Base-by-base conservation (phyloP, 164 flowering plant species). In the Sedum album region DNA sequence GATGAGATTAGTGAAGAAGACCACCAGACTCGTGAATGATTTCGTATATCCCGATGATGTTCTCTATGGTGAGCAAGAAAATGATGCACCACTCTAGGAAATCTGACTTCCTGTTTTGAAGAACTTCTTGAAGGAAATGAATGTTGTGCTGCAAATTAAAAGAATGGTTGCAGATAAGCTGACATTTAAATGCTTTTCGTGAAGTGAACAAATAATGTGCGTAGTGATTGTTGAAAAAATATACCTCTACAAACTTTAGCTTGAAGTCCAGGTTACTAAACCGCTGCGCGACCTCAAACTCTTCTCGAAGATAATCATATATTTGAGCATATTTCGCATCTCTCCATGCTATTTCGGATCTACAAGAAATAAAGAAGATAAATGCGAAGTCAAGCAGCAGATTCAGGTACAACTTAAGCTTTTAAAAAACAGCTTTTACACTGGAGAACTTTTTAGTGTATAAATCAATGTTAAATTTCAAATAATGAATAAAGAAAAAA, bases 271-370 rank as follows among this genome's bases (percentile, higher is more conserved):
- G 81, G 74, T 85, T 87, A 31, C 93, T 96, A 78, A 91, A 91
- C 23, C 97, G 87, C 46, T 89, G 97, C 1, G 92, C 75, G 39
- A 91, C 85, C 74, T 91, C 97, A 74, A 84, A 91, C 73, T 91
- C 97, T 74, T 91, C 97, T 18, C 97, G 78, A n/a, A 92, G 88
- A 77, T 88, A 92, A 68, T 92, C 97, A 68, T 77, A 77, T 76
- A 92, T 88, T 75, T 86, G 88, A 38, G 96, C 91, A 75, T 90
- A 92, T 73, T 86, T 92, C 61, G 96, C 96, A 68, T 88, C 86
- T 70, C 90, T 84, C 96, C 97, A 92, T 75, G 97, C 97, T 79
- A 91, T 89, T 76, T 91, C 96, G 46, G 97, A 92, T 81, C 96
- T 89, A 81, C 57, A 68, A 42, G 31, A 21, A 44, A 42, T 66